phyloP scores from a whole-genome alignment of 2,329 filamentous ascomycete genomes.

The Myriosclerotinia scirpicola region DNA sequence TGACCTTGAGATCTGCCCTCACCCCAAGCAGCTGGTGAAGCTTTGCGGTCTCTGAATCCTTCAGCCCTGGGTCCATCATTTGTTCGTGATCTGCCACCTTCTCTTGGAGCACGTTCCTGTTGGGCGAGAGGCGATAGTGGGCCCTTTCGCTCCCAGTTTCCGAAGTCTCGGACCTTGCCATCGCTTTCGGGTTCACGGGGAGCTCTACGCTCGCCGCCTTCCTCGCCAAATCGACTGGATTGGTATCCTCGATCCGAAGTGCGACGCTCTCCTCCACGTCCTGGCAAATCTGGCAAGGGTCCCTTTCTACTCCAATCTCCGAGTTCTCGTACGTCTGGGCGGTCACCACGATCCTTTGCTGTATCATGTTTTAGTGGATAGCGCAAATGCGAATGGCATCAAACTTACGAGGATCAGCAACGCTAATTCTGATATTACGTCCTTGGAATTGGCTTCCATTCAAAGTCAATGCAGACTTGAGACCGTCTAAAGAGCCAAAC shows the following conservation, averaged over 20 bases:
- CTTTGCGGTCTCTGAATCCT: constrained; percentile 59
- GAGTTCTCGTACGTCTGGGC: constrained; percentile 73
- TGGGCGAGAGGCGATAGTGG: constrained; percentile 73
- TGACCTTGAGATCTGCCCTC: constrained; percentile 53
- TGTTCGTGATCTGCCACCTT: constrained; percentile 57
- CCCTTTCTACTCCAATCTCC: constrained; percentile 93
- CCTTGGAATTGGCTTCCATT: constrained; percentile 83
- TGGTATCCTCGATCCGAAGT: constrained; percentile 51
- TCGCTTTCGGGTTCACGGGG: constrained; percentile 66
- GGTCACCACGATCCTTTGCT: constrained; percentile 77
- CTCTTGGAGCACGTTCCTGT: constrained; percentile 54
- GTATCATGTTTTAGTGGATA: constrained; percentile 26
- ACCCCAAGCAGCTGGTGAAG: constrained; percentile 75
- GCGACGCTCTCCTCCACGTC: constrained; percentile 50
- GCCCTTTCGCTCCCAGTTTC: constrained; percentile 93
- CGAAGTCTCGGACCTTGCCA: constrained; percentile 75
- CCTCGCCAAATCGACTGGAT: constrained; percentile 38
- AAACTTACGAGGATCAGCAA: constrained; percentile 92
- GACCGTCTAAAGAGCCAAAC: constrained; percentile 80
- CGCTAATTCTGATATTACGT: constrained; percentile 86
- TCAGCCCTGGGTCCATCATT: constrained; percentile 61
- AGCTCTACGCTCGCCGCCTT: constrained; percentile 70
- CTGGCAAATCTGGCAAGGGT: constrained; percentile 73
- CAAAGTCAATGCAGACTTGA: constrained; percentile 85
- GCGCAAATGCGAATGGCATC: constrained; percentile 1